Percentiles rank a stretch among this genome's conserved stretches.
Conservation (phyloP, 2,329 filamentous ascomycete genomes). For the Neonectria ditissima region DNA sequence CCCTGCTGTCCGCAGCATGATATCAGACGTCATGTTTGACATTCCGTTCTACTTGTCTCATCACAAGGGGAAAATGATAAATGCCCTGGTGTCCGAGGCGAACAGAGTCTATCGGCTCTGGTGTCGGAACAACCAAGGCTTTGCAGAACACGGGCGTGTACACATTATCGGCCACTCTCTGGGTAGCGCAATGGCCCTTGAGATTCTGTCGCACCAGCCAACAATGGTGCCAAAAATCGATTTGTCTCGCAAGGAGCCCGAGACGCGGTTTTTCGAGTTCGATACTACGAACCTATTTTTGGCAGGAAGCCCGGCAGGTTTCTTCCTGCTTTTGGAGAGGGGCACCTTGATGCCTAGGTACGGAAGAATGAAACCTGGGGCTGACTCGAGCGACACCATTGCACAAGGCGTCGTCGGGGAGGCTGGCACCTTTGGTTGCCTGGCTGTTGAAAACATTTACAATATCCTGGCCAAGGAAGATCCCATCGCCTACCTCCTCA, state of each 20-base stretch:
- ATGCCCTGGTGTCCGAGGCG: slow-evolving; percentile 87
- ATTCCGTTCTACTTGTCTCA: slow-evolving; percentile 98
- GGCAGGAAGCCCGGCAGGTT: slow-evolving; percentile 88
- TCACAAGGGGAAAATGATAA: slow-evolving; percentile 95
- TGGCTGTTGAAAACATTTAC: slow-evolving; percentile 96
- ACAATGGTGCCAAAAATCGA: slow-evolving; percentile 71
- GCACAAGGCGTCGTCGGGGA: slow-evolving; percentile 77
- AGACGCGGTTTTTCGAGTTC: slow-evolving; percentile 82
- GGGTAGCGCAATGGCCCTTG: slow-evolving; percentile 93
- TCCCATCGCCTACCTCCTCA: slow-evolving; percentile 91
- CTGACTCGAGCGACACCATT: slow-evolving; percentile 70
- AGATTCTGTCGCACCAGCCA: slow-evolving; percentile 90
- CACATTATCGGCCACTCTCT: slow-evolving; percentile 95
- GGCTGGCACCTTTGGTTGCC: slow-evolving; percentile 84
- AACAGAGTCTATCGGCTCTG: slow-evolving; percentile 96
- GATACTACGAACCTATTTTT: slow-evolving; percentile 91
- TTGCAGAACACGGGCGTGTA: slow-evolving; percentile 82
- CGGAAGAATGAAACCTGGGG: slow-evolving; percentile 80
- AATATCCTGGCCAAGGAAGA: slow-evolving; percentile 82
- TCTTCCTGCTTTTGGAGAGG: slow-evolving; percentile 90
- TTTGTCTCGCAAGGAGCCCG: slow-evolving; percentile 53
- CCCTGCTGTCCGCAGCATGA: slow-evolving; percentile 90
- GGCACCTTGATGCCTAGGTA: slow-evolving; percentile 78
- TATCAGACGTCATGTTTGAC: slow-evolving; percentile 98
- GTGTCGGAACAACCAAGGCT: slow-evolving; percentile 93